Base-by-base conservation (phyloP, 108 stramenopile genomes). In the Cylindrotheca fusiformis region DNA sequence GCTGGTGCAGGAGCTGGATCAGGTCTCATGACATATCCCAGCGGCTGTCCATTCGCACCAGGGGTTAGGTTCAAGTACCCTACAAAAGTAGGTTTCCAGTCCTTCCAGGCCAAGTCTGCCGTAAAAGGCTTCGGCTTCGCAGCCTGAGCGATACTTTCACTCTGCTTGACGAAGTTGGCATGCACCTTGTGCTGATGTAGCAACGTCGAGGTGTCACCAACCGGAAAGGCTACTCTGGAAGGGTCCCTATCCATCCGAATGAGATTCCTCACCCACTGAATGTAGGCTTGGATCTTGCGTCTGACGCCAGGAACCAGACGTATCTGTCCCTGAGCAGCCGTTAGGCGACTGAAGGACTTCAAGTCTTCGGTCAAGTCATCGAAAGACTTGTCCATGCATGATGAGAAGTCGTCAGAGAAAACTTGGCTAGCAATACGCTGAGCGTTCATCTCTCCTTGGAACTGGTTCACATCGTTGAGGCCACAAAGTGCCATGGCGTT, bases 401-500 rank as follows among this genome's bases (percentile, higher is more conserved):
- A 20, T 3, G 5, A 17, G 19, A 60, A 60, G n/a, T 60, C 41
- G 23, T 46, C 44, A 25, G n/a, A 17, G 41, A 60, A 60, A 20
- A 60, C 23, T 19, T 60, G 41, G 4, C n/a, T 19, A n/a, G 58
- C 58, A 46, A 60, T 19, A 5, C 58, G 8, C 24, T 47, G 4
- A 32, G 58, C 58, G 10, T 46, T 32, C 23, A 41, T 60, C 10
- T 5, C 12, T 30, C 28, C 55, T 25, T 24, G 19, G 55, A 56
- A 56, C n/a, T 29, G 55, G 28, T 21, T n/a, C 5, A 20, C 41
- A 46, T 60, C n/a, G 20, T 41, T 17, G 6, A 45, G 8, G 18
- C 58, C 58, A 47, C 44, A 60, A 17, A 24, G 6, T 10, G 23
- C 41, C 58, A 60, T 60, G 8, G 33, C 36, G 44, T 60, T 41